Evolutionary conservation across 1,284 basidiomycete species (phyloP).

Genomic region (Dichomitus squalens): DNA sequence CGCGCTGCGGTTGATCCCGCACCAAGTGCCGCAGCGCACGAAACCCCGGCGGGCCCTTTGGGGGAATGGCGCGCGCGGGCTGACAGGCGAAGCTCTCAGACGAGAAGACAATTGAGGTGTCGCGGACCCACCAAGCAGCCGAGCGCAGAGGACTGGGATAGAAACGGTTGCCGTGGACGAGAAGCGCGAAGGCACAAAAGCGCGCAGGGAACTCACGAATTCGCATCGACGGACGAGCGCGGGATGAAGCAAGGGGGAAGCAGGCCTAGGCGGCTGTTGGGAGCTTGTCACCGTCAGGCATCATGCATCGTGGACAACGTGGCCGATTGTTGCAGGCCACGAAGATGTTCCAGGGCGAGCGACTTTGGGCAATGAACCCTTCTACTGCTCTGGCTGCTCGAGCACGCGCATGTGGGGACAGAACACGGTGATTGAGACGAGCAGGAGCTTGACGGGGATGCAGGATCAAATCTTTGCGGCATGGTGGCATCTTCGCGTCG

Average conservation of each 20-base stretch:
- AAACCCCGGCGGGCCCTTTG: background rate
- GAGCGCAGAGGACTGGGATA: background rate
- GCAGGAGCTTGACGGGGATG: background rate
- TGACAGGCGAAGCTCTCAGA: background rate
- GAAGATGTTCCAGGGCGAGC: background rate
- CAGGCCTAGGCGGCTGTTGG: background rate
- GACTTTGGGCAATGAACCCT: background rate
- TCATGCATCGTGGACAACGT: background rate
- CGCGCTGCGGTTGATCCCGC: background rate
- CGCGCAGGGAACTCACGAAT: background rate
- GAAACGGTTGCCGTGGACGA: background rate
- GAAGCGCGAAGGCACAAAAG: background rate
- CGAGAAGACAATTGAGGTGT: background rate
- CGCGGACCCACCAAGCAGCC: background rate
- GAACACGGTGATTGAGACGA: conserved; percentile 14
- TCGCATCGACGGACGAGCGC: background rate
- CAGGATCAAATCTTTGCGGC: conserved; percentile 6
- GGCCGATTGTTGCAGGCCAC: background rate
- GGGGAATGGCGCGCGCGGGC: background rate
- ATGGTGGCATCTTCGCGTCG: conserved; percentile 14
- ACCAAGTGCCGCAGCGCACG: background rate
- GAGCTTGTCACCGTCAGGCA: background rate
- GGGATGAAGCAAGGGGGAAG: background rate
- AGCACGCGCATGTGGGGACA: background rate
- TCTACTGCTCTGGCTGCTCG: background rate